phyloP scores from a whole-genome alignment of 139 green algal species.

The Tetradesmus lagerheimii region DNA sequence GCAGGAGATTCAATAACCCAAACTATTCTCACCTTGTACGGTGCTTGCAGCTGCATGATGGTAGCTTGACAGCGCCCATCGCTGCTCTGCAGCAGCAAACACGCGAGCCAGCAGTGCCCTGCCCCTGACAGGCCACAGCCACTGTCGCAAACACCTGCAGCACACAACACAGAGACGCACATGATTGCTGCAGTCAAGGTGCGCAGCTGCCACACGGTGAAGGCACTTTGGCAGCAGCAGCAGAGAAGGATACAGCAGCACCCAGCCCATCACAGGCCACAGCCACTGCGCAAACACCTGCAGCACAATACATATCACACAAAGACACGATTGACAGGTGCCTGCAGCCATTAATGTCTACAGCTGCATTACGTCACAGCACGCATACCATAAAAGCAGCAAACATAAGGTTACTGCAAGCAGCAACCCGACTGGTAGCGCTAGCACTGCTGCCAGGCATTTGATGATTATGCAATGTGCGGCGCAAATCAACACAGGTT shows the following conservation, averaged over 20 bases:
- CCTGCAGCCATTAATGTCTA: too few species aligned
- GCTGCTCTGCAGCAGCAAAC: slow-evolving; percentile 5
- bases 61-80: background rate
- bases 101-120: slow-evolving; percentile 3
- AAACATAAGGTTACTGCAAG: background rate
- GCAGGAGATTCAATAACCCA: too few species aligned
- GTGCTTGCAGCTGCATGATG: background rate
- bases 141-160: background rate
- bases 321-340: too few species aligned
- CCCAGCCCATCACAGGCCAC: background rate
- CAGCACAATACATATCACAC: background rate
- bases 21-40: background rate
- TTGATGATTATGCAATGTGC: background rate
- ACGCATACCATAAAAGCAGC: too few species aligned
- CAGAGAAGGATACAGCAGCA: slow-evolving; percentile 23
- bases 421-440: background rate
- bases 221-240: too few species aligned
- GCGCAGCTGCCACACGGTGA: too few species aligned
- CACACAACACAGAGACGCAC: background rate
- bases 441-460: too few species aligned
- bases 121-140: slow-evolving; percentile 5
- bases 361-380: too few species aligned
- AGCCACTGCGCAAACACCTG: background rate
- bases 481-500: too few species aligned
- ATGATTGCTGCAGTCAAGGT: too few species aligned